These are phyloP conservation scores for Aspergillus fischeri DNA, from an alignment of 2,329 filamentous ascomycete species.

Conservation along the genomic window DNA sequence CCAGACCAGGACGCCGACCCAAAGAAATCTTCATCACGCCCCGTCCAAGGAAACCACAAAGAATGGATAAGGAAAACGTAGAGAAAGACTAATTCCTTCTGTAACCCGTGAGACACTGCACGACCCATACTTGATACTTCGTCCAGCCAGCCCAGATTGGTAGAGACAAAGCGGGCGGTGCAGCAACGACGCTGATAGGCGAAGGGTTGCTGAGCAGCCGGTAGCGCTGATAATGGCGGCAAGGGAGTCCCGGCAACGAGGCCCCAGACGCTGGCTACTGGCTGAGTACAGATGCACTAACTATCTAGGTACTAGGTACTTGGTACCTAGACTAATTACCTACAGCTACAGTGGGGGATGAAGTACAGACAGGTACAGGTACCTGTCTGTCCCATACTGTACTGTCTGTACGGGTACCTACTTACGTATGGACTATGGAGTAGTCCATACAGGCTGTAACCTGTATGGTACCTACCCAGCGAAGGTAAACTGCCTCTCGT, in stretches of 20 bases:
- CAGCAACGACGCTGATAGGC: constrained; percentile 28
- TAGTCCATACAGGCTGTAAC: constrained; percentile 1
- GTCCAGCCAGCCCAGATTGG: constrained; percentile 15
- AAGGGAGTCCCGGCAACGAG: constrained; percentile 39
- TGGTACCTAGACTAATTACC: not conserved
- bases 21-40: not conserved
- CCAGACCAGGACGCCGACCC: not conserved
- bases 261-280: constrained; percentile 6
- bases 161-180: constrained; percentile 10
- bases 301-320: not conserved
- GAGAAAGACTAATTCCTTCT: constrained; percentile 8
- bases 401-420: constrained; percentile 8
- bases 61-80: not conserved
- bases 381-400: not conserved
- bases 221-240: constrained; percentile 30
- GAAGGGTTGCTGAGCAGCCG: constrained; percentile 29
- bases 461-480: not conserved
- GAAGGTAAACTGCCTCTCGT: not conserved
- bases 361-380: not conserved
- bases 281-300: not conserved
- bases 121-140: constrained; percentile 17
- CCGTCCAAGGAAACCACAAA: constrained; percentile 2
- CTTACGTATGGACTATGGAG: not conserved
- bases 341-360: not conserved
- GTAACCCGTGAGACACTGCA: constrained; percentile 21